Base-by-base conservation (phyloP, 345 rosid genomes). In the Geranium rotundifolium region DNA sequence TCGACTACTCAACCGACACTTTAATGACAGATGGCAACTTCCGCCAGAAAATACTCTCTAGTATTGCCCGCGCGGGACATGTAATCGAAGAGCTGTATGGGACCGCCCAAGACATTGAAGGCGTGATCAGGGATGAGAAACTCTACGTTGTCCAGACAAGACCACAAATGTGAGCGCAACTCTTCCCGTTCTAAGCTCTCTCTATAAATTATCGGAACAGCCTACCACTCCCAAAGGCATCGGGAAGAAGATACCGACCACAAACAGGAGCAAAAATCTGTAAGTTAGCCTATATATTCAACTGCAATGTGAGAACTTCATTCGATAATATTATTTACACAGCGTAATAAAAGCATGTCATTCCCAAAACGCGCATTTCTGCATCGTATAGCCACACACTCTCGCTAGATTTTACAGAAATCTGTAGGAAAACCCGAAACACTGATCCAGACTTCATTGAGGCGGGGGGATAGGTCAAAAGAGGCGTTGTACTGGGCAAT, bases 101-200 rank as follows among this genome's bases (percentile, higher is more conserved):
- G 71, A 75, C 95, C 67, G 71, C 97, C 1, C 99, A 93, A 63
- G 99, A 93, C 78, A 90, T 93, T 19, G 99, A 93, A 82, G 99
- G 99, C 2, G 99, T 86, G 29, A 73, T 93, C 27, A 82, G 80
- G 74, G 97, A 86, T 16, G 90, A 95, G 65, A 88, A 93, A 68
- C 70, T 93, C 73, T 90, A 85, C 29, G 90, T 90, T 56, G 99
- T 93, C 39, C 99, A 90, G 74, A 93, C 99, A 62, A 80, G 99
- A 73, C 97, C 97, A 19, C 99, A 90, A 81, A 75, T 93, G 95
- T 93, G 79, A 87, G 63, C 18, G 54, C 29, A 27, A 17, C 27
- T 34, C n/a, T 58, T 71, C 64, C 31, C 14, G 54, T 54, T 5
- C 55, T 54, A 0, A 62, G 70, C 41, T 64, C 63, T 63, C 58